Percentiles rank a stretch among this genome's conserved stretches.
phyloP scores from a whole-genome alignment of 371 early-diverging fungal species.

The Actinomortierella wolfii region DNA sequence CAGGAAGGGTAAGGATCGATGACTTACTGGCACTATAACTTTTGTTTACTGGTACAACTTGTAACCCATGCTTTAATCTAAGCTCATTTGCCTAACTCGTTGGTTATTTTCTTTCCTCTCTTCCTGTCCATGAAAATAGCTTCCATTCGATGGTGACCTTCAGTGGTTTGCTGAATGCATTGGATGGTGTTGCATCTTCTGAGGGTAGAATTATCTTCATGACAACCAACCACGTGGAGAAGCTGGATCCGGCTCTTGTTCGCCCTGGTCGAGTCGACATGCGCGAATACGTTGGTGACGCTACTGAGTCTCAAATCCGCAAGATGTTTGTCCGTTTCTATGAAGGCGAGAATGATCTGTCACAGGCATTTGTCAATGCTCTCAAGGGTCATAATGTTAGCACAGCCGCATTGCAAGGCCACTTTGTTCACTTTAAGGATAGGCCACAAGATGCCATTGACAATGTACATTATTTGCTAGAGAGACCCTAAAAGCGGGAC shows the following conservation, averaged over 20 bases:
- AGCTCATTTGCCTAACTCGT: not conserved
- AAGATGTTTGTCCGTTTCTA: slow-evolving; percentile 92
- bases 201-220: slow-evolving; percentile 98
- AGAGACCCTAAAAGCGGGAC: not conserved
- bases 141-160: slow-evolving; percentile 97
- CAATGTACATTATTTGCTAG: slow-evolving; percentile 40
- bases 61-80: not conserved
- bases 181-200: slow-evolving; percentile 98
- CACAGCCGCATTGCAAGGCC: slow-evolving; percentile 93
- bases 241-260: slow-evolving; percentile 96
- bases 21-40: not conserved
- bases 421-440: slow-evolving; percentile 91
- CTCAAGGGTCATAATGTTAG: slow-evolving; percentile 62
- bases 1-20: slow-evolving; percentile 66
- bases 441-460: slow-evolving; percentile 72
- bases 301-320: slow-evolving; percentile 75
- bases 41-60: not conserved
- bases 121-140: slow-evolving; percentile 9
- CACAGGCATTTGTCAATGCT: slow-evolving; percentile 70
- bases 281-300: slow-evolving; percentile 89
- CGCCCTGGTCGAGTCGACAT: slow-evolving; percentile 99
- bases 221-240: slow-evolving; percentile 99
- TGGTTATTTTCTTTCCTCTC: no score
- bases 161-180: slow-evolving; percentile 97
- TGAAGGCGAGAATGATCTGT: slow-evolving; percentile 61